phyloP scores from a whole-genome alignment of 352 stramenopile species.

The Ochromonadaceae sp. region DNA sequence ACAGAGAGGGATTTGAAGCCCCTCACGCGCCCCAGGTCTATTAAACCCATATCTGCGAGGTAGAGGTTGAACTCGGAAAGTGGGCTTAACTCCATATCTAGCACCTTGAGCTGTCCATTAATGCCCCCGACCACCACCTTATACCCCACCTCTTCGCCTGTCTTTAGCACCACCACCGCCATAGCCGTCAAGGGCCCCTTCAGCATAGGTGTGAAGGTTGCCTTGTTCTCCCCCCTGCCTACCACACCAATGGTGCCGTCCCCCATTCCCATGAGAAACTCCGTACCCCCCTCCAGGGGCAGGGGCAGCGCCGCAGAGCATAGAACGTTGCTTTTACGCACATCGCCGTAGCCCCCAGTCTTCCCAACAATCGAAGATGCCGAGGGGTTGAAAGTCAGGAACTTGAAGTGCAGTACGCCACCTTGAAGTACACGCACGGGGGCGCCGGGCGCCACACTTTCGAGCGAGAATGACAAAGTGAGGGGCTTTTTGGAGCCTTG shows the following conservation, averaged over 20 bases:
- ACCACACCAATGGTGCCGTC: background rate
- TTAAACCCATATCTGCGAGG: background rate
- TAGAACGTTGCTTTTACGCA: background rate
- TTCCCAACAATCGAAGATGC: background rate
- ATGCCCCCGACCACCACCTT: conserved; percentile 4
- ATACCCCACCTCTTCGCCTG: background rate
- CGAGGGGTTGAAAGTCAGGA: background rate
- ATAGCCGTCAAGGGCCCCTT: background rate
- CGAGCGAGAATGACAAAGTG: background rate
- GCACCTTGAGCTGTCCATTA: background rate
- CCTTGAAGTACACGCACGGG: background rate
- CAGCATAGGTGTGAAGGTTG: background rate
- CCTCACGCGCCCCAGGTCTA: background rate
- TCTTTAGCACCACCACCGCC: background rate
- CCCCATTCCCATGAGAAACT: conserved; percentile 5
- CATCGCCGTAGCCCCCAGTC: background rate
- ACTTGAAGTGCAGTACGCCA: background rate
- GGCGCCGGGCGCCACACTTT: background rate
- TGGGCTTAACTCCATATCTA: background rate
- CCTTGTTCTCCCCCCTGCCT: background rate
- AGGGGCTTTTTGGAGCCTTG: background rate
- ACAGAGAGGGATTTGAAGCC: background rate
- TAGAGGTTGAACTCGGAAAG: conserved; percentile 1
- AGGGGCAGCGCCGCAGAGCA: conserved; percentile 2
- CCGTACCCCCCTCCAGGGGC: background rate